phyloP scores from a whole-genome alignment of 305 asterid species.

The Rubia peregrina region DNA sequence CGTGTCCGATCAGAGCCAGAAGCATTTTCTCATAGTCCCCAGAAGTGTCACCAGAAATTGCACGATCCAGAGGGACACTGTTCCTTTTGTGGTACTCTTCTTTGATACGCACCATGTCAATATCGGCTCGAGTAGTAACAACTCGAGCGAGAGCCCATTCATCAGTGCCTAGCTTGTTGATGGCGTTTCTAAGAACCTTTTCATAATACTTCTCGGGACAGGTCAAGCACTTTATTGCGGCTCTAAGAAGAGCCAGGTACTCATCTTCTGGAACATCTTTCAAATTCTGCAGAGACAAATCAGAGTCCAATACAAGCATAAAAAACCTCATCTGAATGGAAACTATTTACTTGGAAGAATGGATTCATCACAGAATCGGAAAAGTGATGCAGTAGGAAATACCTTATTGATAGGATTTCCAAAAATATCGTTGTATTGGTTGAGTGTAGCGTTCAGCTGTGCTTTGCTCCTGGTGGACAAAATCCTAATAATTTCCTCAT shows the following conservation, averaged over 20 bases:
- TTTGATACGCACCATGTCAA: constrained; percentile 53
- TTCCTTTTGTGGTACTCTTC: constrained; percentile 61
- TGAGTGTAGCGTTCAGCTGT: constrained; percentile 79
- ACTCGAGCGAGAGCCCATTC: constrained; percentile 76
- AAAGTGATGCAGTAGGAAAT: background rate
- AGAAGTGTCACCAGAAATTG: constrained; percentile 61
- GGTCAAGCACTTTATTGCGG: constrained; percentile 64
- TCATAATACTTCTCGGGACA: constrained; percentile 60
- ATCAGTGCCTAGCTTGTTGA: constrained; percentile 59
- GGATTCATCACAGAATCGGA: background rate
- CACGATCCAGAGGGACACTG: constrained; percentile 53
- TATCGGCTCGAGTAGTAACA: constrained; percentile 71
- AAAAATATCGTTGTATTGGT: constrained; percentile 59
- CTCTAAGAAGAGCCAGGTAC: constrained; percentile 53
- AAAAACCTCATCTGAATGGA: background rate
- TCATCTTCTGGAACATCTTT: constrained; percentile 47
- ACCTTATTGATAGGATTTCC: constrained; percentile 75
- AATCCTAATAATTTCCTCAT: constrained; percentile 70
- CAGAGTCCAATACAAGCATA: background rate
- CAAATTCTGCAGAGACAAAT: constrained; percentile 44
- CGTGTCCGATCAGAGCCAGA: constrained; percentile 54
- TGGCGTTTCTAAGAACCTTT: constrained; percentile 57
- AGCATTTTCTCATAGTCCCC: constrained; percentile 71
- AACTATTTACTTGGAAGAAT: background rate
- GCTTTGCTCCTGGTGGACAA: constrained; percentile 81